A percentile compares a stretch with the other conserved stretches of the same genome.
Conservation (phyloP, 345 rosid species). For the Bretschneidera sinensis region DNA sequence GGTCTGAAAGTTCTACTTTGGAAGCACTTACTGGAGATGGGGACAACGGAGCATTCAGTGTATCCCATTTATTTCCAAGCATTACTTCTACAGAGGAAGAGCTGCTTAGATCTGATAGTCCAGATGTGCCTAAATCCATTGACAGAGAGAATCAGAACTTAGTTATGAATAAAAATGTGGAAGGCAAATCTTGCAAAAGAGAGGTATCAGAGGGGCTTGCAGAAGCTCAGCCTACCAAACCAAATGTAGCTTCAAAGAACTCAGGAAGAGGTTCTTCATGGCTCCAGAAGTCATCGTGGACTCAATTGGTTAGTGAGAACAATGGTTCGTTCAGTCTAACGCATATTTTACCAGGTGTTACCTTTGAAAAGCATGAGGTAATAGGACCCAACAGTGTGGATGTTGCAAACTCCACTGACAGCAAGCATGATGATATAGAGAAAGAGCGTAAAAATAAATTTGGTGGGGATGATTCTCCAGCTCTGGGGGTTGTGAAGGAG, state of each 20-base stretch:
- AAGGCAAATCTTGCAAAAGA: conserved; percentile 13
- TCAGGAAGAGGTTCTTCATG: conserved; percentile 65
- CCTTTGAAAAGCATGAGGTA: conserved; percentile 24
- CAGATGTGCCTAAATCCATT: conserved; percentile 12
- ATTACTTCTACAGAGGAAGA: conserved; percentile 14
- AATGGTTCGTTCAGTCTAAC: conserved; percentile 58
- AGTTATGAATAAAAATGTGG: conserved; percentile 19
- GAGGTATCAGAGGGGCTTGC: conserved; percentile 13
- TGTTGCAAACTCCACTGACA: conserved; percentile 4
- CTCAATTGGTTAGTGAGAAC: conserved; percentile 54
- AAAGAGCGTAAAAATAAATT: conserved; percentile 9
- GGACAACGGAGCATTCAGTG: conserved; percentile 14
- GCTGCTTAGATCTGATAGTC: conserved; percentile 16
- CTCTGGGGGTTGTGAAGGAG: conserved; percentile 10
- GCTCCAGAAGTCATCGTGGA: conserved; percentile 82
- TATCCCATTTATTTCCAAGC: conserved; percentile 11
- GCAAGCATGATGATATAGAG: conserved; percentile 18
- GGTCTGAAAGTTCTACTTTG: conserved; percentile 32
- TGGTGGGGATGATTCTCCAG: conserved; percentile 4
- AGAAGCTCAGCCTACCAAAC: conserved; percentile 22
- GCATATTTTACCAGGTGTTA: conserved; percentile 43
- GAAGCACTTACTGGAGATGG: conserved; percentile 23
- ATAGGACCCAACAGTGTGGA: conserved; percentile 14
- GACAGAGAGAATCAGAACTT: conserved; percentile 12
- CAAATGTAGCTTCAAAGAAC: conserved; percentile 23